phyloP scores from a whole-genome alignment of 345 rosid genomes.

The Microthlaspi erraticum region DNA sequence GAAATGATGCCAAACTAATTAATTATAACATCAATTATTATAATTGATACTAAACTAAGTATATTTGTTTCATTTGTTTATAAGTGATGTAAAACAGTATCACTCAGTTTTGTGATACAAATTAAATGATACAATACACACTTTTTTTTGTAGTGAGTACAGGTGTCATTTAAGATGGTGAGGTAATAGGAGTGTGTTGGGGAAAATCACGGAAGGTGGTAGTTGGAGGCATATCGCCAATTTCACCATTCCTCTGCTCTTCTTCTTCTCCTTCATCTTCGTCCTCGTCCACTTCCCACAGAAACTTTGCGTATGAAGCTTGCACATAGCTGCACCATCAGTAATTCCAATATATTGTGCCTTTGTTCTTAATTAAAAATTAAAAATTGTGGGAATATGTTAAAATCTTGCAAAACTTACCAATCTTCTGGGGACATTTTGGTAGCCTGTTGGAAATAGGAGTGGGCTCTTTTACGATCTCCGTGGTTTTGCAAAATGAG shows the following conservation, averaged over 20 bases:
- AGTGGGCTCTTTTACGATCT: constrained; percentile 61
- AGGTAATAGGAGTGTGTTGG: constrained; percentile 29
- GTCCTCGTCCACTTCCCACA: constrained; percentile 72
- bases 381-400: neutral
- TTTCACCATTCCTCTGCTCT: constrained; percentile 20
- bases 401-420: constrained; percentile 38
- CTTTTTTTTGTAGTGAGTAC: too few species aligned
- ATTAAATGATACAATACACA: too few species aligned
- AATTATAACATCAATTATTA: too few species aligned
- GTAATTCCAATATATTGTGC: constrained; percentile 4
- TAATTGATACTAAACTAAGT: too few species aligned
- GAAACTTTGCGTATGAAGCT: constrained; percentile 76
- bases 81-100: too few species aligned
- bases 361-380: neutral
- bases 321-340: constrained; percentile 57
- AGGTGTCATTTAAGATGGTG: constrained; percentile 34
- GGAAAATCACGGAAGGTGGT: constrained; percentile 38
- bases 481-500: constrained; percentile 58
- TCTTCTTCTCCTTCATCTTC: constrained; percentile 48
- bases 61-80: too few species aligned
- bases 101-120: too few species aligned
- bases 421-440: constrained; percentile 65
- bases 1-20: too few species aligned
- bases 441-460: constrained; percentile 63
- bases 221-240: neutral